Evolutionary conservation across 139 green algal species (phyloP), one percentile per base, ranked within the genome.

Genomic region (Spirogloea muscicola): DNA sequence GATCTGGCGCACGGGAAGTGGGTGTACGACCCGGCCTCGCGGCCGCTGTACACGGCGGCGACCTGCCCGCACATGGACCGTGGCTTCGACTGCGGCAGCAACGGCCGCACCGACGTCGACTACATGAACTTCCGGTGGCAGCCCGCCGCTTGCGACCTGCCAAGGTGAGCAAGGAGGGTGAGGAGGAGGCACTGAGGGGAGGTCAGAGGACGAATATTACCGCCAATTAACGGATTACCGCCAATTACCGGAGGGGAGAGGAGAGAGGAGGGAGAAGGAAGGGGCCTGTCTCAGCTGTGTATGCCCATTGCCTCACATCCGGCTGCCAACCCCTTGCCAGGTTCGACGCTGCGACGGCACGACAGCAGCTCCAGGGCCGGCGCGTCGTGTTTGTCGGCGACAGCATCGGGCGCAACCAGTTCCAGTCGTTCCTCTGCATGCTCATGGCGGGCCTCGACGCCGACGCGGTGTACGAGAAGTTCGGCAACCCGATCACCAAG

Each of bases 351-450:
- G 46, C 46, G 46, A 21, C 21, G 21, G 21, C 21, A 31, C 46
- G 46, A 55, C 21, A 21, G 46, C 46, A 21, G 21, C 21, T 55
- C 21, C 46, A 21, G 21, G 46, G 46, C 46, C 46, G 46, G 46
- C 46, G 21, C 46, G 31, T 64, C 27, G 57, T 34, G 57, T 64
- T 64, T 16, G 41, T 64, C 57, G 57, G 57, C 29, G 57, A 64
- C 57, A 44, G 33, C 57, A 64, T 64, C 57, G 29, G 25, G 27
- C 57, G 57, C 57, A 64, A 64, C 57, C 27, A 44, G 25, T 18
- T 44, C 33, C 57, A 64, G 57, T 64, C 57, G 18, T 33, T 64
- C 25, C 18, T 31, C 25, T 64, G 57, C 57, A 55, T 55, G 46
- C 21, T 55, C 46, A 31, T 21, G 46, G 46, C 46, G 46, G 46